Evolutionary conservation across 495 filamentous ascomycete species (phyloP), one percentile per base, ranked within the genome.

Genomic region (Penicillium egyptiacum): DNA sequence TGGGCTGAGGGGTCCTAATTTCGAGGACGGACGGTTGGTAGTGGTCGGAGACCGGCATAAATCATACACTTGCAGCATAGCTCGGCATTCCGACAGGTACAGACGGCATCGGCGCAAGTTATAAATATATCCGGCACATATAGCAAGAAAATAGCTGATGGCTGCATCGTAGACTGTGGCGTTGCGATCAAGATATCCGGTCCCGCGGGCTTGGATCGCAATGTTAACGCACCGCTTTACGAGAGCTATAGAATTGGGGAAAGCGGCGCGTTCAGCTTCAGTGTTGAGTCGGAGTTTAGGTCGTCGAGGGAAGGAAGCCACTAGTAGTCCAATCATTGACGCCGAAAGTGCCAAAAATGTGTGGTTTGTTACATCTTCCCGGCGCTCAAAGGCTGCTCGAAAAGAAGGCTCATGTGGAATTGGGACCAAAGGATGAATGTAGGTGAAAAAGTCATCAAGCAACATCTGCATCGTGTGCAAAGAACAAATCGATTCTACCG

Each of bases 321-420:
- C 89, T 11, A 95, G 69, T 5, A 73, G 71, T 4, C 85, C 89
- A 47, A 95, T 82, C 90, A 95, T 94, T 42, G 88, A 87, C 6
- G 91, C 88, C 19, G 93, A 68, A 31, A 96, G 74, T 1, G 89
- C 88, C 19, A 95, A 71, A 63, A 94, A 95, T 4, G 80, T 81
- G 14, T 77, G 75, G 62, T 85, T 88, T 6, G 74, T 83, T 28
- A 82, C 69, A 69, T 96, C 90, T 61, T 92, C 86, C 37, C 90
- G 80, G 37, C 75, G 79, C 14, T 78, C 75, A 63, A 93, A 87
- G 4, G 87, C 85, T 52, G 81, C 79, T 31, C 90, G 82, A 60
- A 95, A 95, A n/a, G 87, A 85, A 0, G 88, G 88, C 58, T 95
- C 89, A 68, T 96, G 91, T 0, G 91, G 91, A 47, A 96, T 82